Evolutionary conservation across 345 rosid genomes (phyloP), one percentile per base, ranked within the genome.

Genomic region (Carallia pectinifolia): DNA sequence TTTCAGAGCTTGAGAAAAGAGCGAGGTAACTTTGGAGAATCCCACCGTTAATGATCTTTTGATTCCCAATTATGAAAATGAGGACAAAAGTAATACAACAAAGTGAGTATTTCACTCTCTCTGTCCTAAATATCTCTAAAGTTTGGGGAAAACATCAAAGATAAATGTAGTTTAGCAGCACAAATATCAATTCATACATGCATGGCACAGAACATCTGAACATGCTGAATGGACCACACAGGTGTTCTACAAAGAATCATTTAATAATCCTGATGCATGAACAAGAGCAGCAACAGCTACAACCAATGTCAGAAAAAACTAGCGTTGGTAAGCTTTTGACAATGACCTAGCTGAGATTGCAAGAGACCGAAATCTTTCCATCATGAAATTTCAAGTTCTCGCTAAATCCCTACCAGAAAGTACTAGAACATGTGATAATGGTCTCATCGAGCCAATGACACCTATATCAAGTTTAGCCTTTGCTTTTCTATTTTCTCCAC

Each of bases 401-500:
- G 91, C 89, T 40, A 96, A 90, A 79, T 80, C 84, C 31, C 75
- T 90, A 68, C 98, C 98, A n/a, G 86, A 79, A 67, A 77, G 77
- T 70, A 71, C 90, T 58, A 77, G 97, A 72, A 76, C 85, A 52
- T 23, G 23, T 23, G 83, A 93, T 70, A 97, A 90, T 16, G 96
- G 97, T 59, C 93, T 89, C 90, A 90, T 47, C 83, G 98, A 81
- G 97, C 97, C 74, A 91, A 89, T 71, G 96, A 91, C 68, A 88
- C 86, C 77, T 93, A 87, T 67, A 89, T 91, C 70, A 91, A 93
- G 97, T 23, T 23, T 23, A 96, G 34, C 2, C 4, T 93, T 73
- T 37, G 62, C 70, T 33, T 59, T 31, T 40, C 48, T 16, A 58
- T 62, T 60, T 47, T 64, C 69, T 23, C 58, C 5, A 62, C 8